phyloP scores from a whole-genome alignment of 768 basidiomycete genomes.

The Suillus bovinus region DNA sequence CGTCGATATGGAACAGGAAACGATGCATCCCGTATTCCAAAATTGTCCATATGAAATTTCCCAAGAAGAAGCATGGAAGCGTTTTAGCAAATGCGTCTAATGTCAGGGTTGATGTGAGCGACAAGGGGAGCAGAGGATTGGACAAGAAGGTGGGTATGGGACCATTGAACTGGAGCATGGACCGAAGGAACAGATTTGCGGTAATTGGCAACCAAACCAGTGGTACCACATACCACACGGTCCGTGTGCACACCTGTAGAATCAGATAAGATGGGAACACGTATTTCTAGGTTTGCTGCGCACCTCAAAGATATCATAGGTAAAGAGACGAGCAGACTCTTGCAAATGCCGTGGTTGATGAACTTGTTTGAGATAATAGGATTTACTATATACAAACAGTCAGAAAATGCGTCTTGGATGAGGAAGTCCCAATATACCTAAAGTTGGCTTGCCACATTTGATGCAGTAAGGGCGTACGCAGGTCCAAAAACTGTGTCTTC shows the following conservation, averaged over 20 bases:
- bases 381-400: slow-evolving; percentile 57
- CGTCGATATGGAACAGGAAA: slow-evolving; percentile 96
- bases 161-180: slow-evolving; percentile 77
- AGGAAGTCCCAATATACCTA: slow-evolving; percentile 46
- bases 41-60: slow-evolving; percentile 92
- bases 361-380: slow-evolving; percentile 94
- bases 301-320: slow-evolving; percentile 79
- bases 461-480: slow-evolving; percentile 76
- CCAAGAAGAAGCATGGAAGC: slow-evolving; percentile 70
- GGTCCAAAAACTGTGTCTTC: slow-evolving; percentile 90
- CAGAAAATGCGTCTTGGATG: slow-evolving; percentile 1
- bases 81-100: slow-evolving; percentile 53
- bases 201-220: slow-evolving; percentile 89
- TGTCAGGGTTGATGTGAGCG: slow-evolving; percentile 48
- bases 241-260: slow-evolving; percentile 72
- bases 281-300: slow-evolving; percentile 13
- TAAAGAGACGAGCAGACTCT: slow-evolving; percentile 86
- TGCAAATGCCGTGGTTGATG: slow-evolving; percentile 92
- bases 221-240: slow-evolving; percentile 94
- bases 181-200: slow-evolving; percentile 75
- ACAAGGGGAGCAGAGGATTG: slow-evolving; percentile 56
- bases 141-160: slow-evolving; percentile 64
- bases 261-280: slow-evolving; percentile 5
- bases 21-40: slow-evolving; percentile 93
- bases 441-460: slow-evolving; percentile 91